Percentiles rank a stretch among this genome's conserved stretches.
phyloP scores from a whole-genome alignment of 106 monocot genomes.

The Phalaenopsis aphrodite region DNA sequence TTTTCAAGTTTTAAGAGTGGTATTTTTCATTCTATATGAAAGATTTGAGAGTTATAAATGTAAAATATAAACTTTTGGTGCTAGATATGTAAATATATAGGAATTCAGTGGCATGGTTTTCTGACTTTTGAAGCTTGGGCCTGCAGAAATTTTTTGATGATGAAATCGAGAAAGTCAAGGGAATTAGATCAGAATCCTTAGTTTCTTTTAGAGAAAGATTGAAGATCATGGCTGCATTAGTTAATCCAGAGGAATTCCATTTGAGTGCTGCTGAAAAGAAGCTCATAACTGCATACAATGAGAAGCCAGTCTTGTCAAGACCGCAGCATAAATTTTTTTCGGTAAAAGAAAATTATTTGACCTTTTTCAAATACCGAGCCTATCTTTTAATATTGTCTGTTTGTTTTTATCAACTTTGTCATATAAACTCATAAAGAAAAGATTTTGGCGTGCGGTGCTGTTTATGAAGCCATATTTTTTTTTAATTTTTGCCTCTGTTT shows the following conservation, averaged over 20 bases:
- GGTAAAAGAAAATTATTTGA: constrained; percentile 24
- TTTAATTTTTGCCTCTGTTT: no score
- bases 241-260: constrained; percentile 84
- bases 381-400: not conserved
- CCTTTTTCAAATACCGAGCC: not conserved
- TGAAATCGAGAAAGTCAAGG: constrained; percentile 82
- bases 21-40: no score
- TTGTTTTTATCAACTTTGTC: no score
- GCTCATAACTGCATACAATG: constrained; percentile 78
- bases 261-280: constrained; percentile 73
- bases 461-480: no score
- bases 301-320: constrained; percentile 93
- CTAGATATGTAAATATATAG: no score
- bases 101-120: not conserved
- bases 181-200: constrained; percentile 61
- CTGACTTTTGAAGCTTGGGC: not conserved
- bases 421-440: no score
- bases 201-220: constrained; percentile 77
- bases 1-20: no score
- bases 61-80: no score
- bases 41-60: no score
- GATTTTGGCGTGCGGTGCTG: no score
- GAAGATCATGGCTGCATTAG: constrained; percentile 77
- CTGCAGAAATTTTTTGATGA: constrained; percentile 79
- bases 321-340: constrained; percentile 82